These are phyloP conservation scores for Sporothrix schenckii DNA, from an alignment of 2,329 filamentous ascomycete genomes.

Conservation along the genomic window DNA sequence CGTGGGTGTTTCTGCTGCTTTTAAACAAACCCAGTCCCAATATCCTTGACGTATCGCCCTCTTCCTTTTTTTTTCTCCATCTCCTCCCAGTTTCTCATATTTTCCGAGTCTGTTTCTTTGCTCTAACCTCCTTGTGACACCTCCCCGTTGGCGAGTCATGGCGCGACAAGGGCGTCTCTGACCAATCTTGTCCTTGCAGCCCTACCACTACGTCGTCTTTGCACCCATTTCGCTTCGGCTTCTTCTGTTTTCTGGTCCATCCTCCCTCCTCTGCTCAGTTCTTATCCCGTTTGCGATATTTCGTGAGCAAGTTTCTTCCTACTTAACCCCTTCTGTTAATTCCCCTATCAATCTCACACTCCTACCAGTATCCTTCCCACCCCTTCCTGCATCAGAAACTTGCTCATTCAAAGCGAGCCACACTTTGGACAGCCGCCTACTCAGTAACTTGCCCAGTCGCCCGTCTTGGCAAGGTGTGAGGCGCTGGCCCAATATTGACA, in stretches of 20 bases:
- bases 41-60: not conserved
- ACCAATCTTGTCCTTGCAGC: not conserved
- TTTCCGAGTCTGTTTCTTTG: not conserved
- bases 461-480: constrained; percentile 2
- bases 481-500: not conserved
- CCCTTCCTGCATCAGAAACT: constrained; percentile 26
- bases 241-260: constrained; percentile 12
- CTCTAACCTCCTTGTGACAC: not conserved
- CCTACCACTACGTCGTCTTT: too few species aligned
- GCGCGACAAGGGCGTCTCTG: constrained; percentile 4
- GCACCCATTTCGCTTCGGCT: not conserved
- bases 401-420: constrained; percentile 21
- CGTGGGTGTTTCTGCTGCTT: not conserved
- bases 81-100: constrained; percentile 13
- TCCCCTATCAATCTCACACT: constrained; percentile 18
- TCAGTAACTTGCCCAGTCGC: not conserved
- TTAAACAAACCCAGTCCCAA: constrained; percentile 2
- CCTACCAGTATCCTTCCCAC: not conserved
- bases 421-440: not conserved
- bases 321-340: not conserved
- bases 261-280: not conserved
- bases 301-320: constrained; percentile 25
- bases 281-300: not conserved
- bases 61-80: not conserved
- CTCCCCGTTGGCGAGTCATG: constrained; percentile 12